A percentile compares a stretch with the other conserved stretches of the same genome.
phyloP scores from a whole-genome alignment of 164 flowering plant genomes.

The Liquidambar formosana region DNA sequence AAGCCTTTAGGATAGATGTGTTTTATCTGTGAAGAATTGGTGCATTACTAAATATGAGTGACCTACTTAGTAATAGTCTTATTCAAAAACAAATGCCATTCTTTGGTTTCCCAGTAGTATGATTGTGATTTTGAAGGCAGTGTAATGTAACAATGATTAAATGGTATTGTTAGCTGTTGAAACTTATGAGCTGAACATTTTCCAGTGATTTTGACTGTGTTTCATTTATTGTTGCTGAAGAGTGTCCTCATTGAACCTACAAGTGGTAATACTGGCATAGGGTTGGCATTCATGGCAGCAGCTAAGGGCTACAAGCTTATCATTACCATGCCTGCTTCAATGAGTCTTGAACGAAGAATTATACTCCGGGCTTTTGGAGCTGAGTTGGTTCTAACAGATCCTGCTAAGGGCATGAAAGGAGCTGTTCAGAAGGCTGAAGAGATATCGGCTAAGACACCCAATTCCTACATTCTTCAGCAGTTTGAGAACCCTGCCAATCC shows the following conservation, averaged over 20 bases:
- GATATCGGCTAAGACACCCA: conserved; percentile 59
- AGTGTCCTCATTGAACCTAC: conserved; percentile 82
- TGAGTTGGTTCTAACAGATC: conserved; percentile 67
- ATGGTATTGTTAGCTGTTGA: no score
- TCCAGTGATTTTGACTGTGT: not conserved
- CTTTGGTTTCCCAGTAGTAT: no score
- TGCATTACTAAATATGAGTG: no score
- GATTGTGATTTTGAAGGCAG: no score
- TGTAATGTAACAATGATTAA: no score
- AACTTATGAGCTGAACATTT: not conserved
- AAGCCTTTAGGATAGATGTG: no score
- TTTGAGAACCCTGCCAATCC: conserved; percentile 77
- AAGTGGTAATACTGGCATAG: conserved; percentile 80
- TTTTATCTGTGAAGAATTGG: no score
- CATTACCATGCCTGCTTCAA: conserved; percentile 76
- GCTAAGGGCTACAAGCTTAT: conserved; percentile 74
- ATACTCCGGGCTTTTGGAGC: conserved; percentile 79
- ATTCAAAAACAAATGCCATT: no score
- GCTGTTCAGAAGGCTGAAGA: conserved; percentile 78
- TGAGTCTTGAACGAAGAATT: conserved; percentile 75
- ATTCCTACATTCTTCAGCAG: conserved; percentile 60
- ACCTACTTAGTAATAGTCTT: no score
- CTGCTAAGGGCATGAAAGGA: conserved; percentile 76
- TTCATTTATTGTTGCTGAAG: conserved; percentile 31
- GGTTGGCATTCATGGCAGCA: conserved; percentile 73